Base-by-base conservation (phyloP, 1,284 basidiomycete species). In the Meripilus lineatus region DNA sequence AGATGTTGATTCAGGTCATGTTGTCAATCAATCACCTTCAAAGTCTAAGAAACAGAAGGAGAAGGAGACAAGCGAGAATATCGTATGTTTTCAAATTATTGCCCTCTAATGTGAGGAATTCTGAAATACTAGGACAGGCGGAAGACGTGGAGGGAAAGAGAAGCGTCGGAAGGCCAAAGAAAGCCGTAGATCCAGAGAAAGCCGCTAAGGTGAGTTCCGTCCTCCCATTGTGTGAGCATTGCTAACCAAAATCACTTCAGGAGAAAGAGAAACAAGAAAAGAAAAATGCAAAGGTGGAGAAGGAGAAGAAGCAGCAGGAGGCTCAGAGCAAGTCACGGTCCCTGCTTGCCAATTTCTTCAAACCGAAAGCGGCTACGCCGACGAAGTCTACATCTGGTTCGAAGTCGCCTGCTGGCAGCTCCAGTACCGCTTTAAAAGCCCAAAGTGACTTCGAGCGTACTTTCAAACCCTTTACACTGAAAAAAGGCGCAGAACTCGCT, bases 391-490 rank as follows among this genome's bases (percentile, higher is more conserved):
- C 50, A 5, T 50, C 54, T n/a, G 55, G 66, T 3, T 50, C 62
- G n/a, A 67, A 65, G 28, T 63, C 67, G 21, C 47, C 51, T 22
- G 58, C 61, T n/a, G 69, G 65, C 7, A 61, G 74, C 32, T 72
- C 71, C 1, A 57, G 56, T n/a, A 49, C 56, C 5, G 64, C 28
- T 30, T 8, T 10, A 30, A n/a, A n/a, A 30, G 28, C 8, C 8
- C n/a, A 69, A 32, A 75, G 75, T 5, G 87, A 92, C 38, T 93
- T 88, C 55, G 73, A 83, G 46, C 77, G 68, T 52, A 71, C 74
- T 0, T 93, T 93, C 69, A 83, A 77, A 51, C 80, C 88, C 1
- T 93, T 91, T 58, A 69, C 79, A 5, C 52, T 86, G 49, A 88
- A 85, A 66, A 87, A 84, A 53, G 84, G 79, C 48, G 75, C 77